Evolutionary conservation across 1,284 basidiomycete genomes (phyloP).

Genomic region (Leccinum ponderosum): DNA sequence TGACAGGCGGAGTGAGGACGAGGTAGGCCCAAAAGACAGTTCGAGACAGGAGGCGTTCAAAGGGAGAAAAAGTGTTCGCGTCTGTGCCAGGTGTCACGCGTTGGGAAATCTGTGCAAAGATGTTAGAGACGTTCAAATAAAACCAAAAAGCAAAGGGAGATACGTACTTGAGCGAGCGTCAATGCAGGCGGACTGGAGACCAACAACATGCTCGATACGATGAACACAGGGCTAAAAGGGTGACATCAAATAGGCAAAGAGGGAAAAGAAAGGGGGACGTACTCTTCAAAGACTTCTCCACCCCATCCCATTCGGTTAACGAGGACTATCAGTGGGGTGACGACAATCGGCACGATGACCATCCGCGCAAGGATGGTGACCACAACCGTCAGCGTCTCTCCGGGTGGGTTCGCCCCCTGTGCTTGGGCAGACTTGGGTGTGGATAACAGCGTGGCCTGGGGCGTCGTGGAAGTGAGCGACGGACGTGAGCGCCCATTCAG

Average conservation of each 20-base stretch:
- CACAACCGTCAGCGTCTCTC: slow-evolving; percentile 81
- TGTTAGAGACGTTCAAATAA: neutral
- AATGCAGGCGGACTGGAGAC: slow-evolving; percentile 81
- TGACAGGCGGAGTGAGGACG: slow-evolving; percentile 79
- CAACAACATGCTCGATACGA: slow-evolving; percentile 76
- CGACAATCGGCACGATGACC: slow-evolving; percentile 79
- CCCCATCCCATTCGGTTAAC: slow-evolving; percentile 47
- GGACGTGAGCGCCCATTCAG: neutral
- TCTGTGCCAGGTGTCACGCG: neutral
- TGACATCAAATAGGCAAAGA: slow-evolving; percentile 1
- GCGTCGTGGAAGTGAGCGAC: neutral
- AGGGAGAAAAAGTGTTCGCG: slow-evolving; percentile 34
- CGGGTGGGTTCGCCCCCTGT: slow-evolving; percentile 35
- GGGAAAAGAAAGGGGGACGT: slow-evolving; percentile 32
- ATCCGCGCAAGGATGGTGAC: slow-evolving; percentile 81
- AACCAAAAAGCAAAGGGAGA: neutral
- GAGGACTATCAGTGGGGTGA: slow-evolving; percentile 72
- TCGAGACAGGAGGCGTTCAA: slow-evolving; percentile 84
- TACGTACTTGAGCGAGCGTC: slow-evolving; percentile 75
- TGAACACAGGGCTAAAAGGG: slow-evolving; percentile 76
- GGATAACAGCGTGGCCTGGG: neutral
- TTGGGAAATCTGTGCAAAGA: slow-evolving; percentile 21
- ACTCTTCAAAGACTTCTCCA: slow-evolving; percentile 68
- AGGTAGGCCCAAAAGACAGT: slow-evolving; percentile 86
- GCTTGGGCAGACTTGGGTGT: neutral